A percentile compares a stretch with the other conserved stretches of the same genome.
Conservation (phyloP, 163 green algal genomes). For the Scenedesmus sp. region DNA sequence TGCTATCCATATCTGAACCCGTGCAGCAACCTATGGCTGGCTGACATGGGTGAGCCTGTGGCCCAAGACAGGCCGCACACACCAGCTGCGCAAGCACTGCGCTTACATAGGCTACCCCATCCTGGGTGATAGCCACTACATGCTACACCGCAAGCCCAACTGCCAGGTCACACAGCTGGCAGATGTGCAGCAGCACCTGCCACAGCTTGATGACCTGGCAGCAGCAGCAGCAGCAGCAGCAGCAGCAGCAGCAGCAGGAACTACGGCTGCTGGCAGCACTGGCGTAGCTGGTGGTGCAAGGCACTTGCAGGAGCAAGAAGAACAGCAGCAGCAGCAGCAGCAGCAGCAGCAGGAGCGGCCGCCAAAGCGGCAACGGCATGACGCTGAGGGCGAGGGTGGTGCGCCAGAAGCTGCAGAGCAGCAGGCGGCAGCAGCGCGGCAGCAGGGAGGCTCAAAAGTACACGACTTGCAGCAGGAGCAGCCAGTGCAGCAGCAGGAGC, state of each 20-base stretch:
- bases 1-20: neutral
- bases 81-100: constrained; percentile 67
- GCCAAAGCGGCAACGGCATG: neutral
- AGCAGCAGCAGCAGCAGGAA: neutral
- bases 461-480: neutral
- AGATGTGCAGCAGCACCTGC: constrained; percentile 20
- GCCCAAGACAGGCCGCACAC: constrained; percentile 64
- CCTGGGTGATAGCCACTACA: constrained; percentile 72
- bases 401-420: neutral
- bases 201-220: neutral
- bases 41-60: constrained; percentile 58
- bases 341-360: neutral
- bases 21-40: constrained; percentile 29
- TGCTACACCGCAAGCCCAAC: constrained; percentile 48
- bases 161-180: constrained; percentile 14
- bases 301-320: neutral
- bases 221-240: constrained; percentile 16
- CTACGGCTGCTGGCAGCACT: neutral
- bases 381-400: neutral
- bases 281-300: neutral
- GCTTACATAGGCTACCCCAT: constrained; percentile 73
- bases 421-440: neutral
- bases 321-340: neutral
- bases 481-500: neutral
- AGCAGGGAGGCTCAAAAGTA: neutral